Base-by-base conservation (phyloP, 768 basidiomycete species). In the Rubroboletus satanas region DNA sequence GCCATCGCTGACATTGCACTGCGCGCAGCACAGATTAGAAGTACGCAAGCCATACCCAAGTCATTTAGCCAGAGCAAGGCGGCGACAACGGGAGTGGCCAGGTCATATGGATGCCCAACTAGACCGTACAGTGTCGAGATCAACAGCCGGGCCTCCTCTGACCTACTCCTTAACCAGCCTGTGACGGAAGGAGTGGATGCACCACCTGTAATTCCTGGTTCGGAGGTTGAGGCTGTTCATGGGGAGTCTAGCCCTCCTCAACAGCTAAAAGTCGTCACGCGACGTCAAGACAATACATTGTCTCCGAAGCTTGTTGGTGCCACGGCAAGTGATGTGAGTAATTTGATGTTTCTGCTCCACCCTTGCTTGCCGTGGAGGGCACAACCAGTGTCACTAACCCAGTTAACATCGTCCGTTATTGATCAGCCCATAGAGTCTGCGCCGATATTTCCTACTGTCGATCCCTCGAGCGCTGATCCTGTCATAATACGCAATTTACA, bases 21-120 rank as follows among this genome's bases (percentile, higher is more conserved):
- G 11, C 80, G 84, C 76, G 86, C 84, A 33, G 83, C 83, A 4
- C 78, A 77, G 35, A 78, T 86, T 35, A 78, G 83, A 65, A 78
- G 77, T 18, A 68, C 77, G 8, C 79, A 78, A 49, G 54, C 32
- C 7, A 18, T 54, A 23, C 55, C 51, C 7, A 62, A 51, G 28
- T 38, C 50, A 8, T 18, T 39, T 37, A 41, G 14, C 5, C 37
- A 31, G 35, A 15, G 6, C 4, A 18, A 49, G 37, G 7, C 39
- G 31, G 10, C 39, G 9, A 46, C 36, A 23, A 18, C 51, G 18
- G 52, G 41, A 11, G 43, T 49, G 32, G 31, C 32, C n/a, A 42
- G 21, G 21, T 33, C 45, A 17, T 29, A 41, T 18, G 41, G 17
- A 0, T 17, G 12, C 7, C 33, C 15, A 33, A 31, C 17, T 11